Evolutionary conservation across 352 stramenopile species (phyloP).

Genomic region (Phytophthora macrochlamydospora): DNA sequence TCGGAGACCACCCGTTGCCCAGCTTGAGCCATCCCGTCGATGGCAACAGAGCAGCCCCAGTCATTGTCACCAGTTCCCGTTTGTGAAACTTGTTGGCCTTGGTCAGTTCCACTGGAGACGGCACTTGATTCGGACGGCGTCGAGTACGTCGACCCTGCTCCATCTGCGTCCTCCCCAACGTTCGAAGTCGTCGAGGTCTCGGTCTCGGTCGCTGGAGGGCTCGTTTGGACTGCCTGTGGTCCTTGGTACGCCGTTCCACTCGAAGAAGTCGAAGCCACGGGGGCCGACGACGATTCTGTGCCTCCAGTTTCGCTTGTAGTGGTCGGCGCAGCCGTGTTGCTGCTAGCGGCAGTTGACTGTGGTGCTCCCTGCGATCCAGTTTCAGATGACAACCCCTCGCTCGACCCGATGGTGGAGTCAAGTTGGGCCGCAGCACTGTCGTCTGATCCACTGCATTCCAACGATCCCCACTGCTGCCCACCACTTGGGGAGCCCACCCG

Average conservation of each 20-base stretch:
- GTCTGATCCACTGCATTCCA: constrained; percentile 12
- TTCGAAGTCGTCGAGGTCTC: background rate
- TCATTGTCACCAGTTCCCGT: background rate
- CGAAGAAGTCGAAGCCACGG: background rate
- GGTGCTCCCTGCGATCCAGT: background rate
- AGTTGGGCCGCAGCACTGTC: background rate
- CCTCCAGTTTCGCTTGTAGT: background rate
- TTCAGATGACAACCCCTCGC: constrained; percentile 14
- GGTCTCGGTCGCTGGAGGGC: too few relatives aligned
- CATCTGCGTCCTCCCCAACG: background rate
- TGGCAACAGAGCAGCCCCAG: background rate
- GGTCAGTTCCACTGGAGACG: too few relatives aligned
- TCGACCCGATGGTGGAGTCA: constrained; percentile 8
- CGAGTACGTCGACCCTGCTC: background rate
- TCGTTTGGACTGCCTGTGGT: too few relatives aligned
- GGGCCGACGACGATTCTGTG: background rate
- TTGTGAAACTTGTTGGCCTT: too few relatives aligned
- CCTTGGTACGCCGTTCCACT: background rate
- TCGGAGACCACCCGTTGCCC: background rate
- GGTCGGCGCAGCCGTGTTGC: background rate
- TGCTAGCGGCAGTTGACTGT: background rate
- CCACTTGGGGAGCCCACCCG: background rate
- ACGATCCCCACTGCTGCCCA: background rate
- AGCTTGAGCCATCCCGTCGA: background rate
- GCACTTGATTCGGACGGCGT: background rate